Evolutionary conservation across 305 asterid species (phyloP).

Genomic region (Solanum hybrid): DNA sequence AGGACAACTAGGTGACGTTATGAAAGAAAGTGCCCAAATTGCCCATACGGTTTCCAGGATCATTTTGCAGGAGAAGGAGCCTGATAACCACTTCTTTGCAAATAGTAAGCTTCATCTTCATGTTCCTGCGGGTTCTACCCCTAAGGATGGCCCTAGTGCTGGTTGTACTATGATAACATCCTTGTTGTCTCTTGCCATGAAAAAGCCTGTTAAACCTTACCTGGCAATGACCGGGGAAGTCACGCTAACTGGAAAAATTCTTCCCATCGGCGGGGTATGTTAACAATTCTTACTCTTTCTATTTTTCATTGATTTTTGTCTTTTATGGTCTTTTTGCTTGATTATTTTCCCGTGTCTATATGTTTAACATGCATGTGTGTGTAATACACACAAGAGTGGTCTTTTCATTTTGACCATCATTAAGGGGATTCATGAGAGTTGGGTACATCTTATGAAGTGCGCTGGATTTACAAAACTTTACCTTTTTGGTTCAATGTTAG

Average conservation of each 20-base stretch:
- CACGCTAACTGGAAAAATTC: conserved; percentile 76
- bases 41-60: conserved; percentile 84
- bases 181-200: conserved; percentile 79
- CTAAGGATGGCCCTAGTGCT: conserved; percentile 98
- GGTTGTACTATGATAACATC: conserved; percentile 99
- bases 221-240: conserved; percentile 99
- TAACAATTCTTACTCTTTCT: neutral
- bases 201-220: conserved; percentile 64
- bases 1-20: conserved; percentile 95
- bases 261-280: conserved; percentile 98
- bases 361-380: neutral
- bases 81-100: conserved; percentile 53
- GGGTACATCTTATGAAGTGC: neutral
- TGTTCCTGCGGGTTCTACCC: conserved; percentile 96
- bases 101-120: conserved; percentile 87
- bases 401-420: neutral
- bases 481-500: conserved; percentile 18
- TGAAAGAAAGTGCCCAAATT: conserved; percentile 97
- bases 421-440: neutral
- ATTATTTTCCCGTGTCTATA: neutral
- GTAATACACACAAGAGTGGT: neutral
- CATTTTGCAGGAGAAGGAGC: conserved; percentile 62
- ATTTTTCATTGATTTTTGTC: neutral
- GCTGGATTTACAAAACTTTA: neutral
- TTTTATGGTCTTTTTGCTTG: neutral